phyloP scores from a whole-genome alignment of 805 yeast genomes.

The Grigorovia transvaalensis region DNA sequence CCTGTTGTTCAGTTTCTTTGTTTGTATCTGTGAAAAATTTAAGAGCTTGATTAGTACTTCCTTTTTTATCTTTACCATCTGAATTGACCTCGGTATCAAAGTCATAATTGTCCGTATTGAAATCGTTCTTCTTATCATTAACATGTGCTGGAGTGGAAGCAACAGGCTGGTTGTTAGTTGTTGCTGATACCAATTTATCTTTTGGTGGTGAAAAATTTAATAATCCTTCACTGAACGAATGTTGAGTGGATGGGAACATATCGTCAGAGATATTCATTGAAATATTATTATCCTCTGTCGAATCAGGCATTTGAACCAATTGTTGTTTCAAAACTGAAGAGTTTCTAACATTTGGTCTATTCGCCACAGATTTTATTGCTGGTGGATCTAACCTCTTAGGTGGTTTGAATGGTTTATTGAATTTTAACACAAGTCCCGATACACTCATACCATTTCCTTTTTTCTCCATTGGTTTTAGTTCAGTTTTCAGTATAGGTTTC shows the following conservation, averaged over 20 bases:
- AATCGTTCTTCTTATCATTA: no score
- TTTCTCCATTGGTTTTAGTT: not conserved
- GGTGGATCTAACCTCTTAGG: slow-evolving; percentile 12
- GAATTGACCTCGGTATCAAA: no score
- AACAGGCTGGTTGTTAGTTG: not conserved
- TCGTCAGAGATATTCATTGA: not conserved
- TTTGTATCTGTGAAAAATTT: no score
- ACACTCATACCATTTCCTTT: not conserved
- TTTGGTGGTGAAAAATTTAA: not conserved
- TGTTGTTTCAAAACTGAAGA: slow-evolving; percentile 1
- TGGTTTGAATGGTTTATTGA: slow-evolving; percentile 23
- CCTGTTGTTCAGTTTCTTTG: no score
- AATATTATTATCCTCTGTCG: not conserved
- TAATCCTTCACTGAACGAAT: not conserved
- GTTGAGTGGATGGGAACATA: not conserved
- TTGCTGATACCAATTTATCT: not conserved
- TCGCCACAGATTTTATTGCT: not conserved
- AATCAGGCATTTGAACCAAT: not conserved
- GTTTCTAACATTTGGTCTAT: slow-evolving; percentile 9
- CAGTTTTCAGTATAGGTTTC: not conserved
- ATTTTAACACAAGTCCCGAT: slow-evolving; percentile 15
- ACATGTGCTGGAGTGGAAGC: not conserved
- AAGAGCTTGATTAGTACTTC: no score
- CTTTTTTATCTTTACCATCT: not conserved
- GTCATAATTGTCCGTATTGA: not conserved